Evolutionary conservation across 2,329 filamentous ascomycete genomes (phyloP).

Genomic region (Xylariaceae sp.): DNA sequence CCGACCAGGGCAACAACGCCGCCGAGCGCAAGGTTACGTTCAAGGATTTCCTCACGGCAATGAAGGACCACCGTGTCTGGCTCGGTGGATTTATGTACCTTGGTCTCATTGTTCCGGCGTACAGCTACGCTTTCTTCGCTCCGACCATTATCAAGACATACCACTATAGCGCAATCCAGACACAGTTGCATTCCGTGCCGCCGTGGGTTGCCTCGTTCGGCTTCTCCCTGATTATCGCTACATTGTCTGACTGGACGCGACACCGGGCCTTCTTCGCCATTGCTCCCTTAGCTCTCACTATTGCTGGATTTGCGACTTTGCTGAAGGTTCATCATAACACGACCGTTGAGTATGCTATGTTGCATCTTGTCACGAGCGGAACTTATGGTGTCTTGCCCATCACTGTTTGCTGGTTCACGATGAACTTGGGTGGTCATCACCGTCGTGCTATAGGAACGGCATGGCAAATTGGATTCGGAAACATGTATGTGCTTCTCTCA

Average conservation of each 20-base stretch:
- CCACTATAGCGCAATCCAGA: constrained; percentile 55
- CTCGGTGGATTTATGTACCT: constrained; percentile 79
- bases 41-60: constrained; percentile 56
- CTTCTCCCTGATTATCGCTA: constrained; percentile 73
- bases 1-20: constrained; percentile 65
- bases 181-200: constrained; percentile 55
- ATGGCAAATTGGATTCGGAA: constrained; percentile 76
- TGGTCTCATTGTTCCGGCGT: constrained; percentile 72
- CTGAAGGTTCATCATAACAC: constrained; percentile 65
- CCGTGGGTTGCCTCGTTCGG: constrained; percentile 67
- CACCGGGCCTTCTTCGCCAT: constrained; percentile 76
- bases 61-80: constrained; percentile 72
- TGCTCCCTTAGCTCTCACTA: constrained; percentile 62
- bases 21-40: constrained; percentile 58
- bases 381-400: constrained; percentile 88
- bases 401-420: constrained; percentile 77
- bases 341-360: constrained; percentile 67
- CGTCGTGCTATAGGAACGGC: constrained; percentile 65
- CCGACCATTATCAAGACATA: constrained; percentile 68
- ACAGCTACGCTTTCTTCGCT: constrained; percentile 74
- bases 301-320: constrained; percentile 73
- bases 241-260: constrained; percentile 62
- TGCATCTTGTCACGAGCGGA: constrained; percentile 79
- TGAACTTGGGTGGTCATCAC: constrained; percentile 72
- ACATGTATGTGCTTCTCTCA: constrained; percentile 42